Evolutionary conservation across 169 alveolate genomes (phyloP), one percentile per base, ranked within the genome.

Genomic region (Toxoplasma gondii): DNA sequence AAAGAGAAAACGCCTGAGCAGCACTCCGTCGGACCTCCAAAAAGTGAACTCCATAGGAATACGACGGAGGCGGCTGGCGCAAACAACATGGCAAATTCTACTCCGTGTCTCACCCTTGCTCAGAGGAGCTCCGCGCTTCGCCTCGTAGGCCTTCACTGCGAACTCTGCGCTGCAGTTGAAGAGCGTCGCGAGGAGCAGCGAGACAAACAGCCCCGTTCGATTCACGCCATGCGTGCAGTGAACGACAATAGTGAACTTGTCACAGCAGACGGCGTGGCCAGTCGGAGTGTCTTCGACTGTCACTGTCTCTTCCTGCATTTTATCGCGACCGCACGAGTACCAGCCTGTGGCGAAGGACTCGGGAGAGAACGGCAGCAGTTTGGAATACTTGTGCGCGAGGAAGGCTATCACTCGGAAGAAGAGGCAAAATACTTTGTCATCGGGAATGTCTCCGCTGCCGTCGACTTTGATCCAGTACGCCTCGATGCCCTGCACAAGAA

Each of bases 221-320:
- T 92, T 92, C 41, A 92, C 49, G 27, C 94, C 94, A 74, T 92
- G 91, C 5, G 94, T 92, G 74, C 94, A 92, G 74, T 92, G 94
- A 19, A 88, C 87, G n/a, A 92, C 88, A 17, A 92, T 87, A 17
- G 92, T 69, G 31, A 92, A 92, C n/a, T 88, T 36, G 54, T 39
- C 44, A n/a, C 54, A 39, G 54, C 10, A 39, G 64, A 12, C 88
- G 45, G 27, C 53, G 31, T n/a, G 31, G 54, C 54, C 58, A 12
- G 54, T 29, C 5, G 45, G 54, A 4, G 16, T 31, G 19, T 81
- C 88, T 19, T 7, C 27, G 12, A 22, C 45, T 5, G 88, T 12
- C 45, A 22, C 41, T 39, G 41, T 5, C 34, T 22, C 27, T 10
- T 81, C 54, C 29, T n/a, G 54, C 88, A 34, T 81, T 41, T 81